These are phyloP conservation scores for Coemansia sp. DNA, from an alignment of 371 early-diverging fungal species.

Conservation along the genomic window DNA sequence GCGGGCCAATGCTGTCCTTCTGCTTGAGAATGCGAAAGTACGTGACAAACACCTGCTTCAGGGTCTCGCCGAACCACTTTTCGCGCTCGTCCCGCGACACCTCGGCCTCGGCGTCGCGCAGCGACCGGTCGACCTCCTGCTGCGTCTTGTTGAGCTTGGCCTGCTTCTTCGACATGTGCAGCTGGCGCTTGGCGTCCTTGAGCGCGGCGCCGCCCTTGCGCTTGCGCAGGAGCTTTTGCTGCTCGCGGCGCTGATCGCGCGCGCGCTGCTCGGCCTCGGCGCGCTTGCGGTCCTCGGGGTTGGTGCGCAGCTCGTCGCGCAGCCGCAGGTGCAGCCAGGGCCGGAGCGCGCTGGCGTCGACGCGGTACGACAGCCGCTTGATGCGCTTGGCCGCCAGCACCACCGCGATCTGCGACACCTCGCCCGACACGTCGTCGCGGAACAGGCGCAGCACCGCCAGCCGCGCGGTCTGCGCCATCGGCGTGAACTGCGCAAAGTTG, in stretches of 20 bases:
- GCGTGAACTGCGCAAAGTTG: conserved; percentile 57
- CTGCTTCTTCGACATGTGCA: conserved; percentile 48
- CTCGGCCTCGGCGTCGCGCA: conserved; percentile 62
- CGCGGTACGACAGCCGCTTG: conserved; percentile 74
- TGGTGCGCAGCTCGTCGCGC: conserved; percentile 69
- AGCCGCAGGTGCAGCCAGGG: conserved; percentile 77
- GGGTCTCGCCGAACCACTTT: conserved; percentile 79
- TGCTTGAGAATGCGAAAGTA: conserved; percentile 94
- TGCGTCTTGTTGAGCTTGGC: conserved; percentile 58
- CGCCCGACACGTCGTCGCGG: conserved; percentile 81
- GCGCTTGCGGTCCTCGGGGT: conserved; percentile 46
- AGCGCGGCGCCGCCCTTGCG: conserved; percentile 44
- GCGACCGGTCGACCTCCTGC: conserved; percentile 68
- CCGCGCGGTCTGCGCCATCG: conserved; percentile 69
- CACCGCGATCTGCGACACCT: conserved; percentile 80
- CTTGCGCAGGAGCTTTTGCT: conserved; percentile 22
- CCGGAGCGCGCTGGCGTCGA: conserved; percentile 67
- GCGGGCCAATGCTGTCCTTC: conserved; percentile 61
- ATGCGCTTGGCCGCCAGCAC: conserved; percentile 80
- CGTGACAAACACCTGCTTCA: conserved; percentile 87
- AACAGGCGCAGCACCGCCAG: conserved; percentile 76
- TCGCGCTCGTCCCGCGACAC: conserved; percentile 45
- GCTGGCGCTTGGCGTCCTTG: conserved; percentile 52
- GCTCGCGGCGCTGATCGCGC: conserved; percentile 30
- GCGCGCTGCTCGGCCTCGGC: conserved; percentile 25